Evolutionary conservation across 108 stramenopile genomes (phyloP).

Genomic region (Cyclotella atomus): DNA sequence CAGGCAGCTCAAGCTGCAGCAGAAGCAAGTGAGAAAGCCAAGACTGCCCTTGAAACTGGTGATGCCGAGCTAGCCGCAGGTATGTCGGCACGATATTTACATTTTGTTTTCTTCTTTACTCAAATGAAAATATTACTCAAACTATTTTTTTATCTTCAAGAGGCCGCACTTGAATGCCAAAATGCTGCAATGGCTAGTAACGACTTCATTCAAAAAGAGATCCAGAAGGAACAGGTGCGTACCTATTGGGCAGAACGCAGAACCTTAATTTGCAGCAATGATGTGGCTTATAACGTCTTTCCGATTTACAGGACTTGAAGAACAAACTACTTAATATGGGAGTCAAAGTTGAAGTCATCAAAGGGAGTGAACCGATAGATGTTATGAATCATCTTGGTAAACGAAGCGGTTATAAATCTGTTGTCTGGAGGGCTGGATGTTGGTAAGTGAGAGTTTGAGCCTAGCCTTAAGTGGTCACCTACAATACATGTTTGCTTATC

Average conservation of each 20-base stretch:
- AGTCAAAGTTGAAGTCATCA: constrained; percentile 71
- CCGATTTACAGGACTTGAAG: constrained; percentile 45
- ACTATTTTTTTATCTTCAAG: too few relatives aligned
- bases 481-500: too few relatives aligned
- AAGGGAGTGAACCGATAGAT: constrained; percentile 78
- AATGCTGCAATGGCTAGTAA: constrained; percentile 68
- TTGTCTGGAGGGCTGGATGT: constrained; percentile 89
- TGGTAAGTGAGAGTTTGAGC: too few relatives aligned
- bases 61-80: constrained; percentile 79
- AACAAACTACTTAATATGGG: constrained; percentile 60
- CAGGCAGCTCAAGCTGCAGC: constrained; percentile 64
- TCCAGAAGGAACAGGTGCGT: constrained; percentile 56
- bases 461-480: too few relatives aligned
- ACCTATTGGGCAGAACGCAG: too few relatives aligned
- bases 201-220: constrained; percentile 70
- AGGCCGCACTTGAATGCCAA: constrained; percentile 77
- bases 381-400: constrained; percentile 87
- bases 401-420: constrained; percentile 73
- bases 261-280: neutral
- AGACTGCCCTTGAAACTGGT: constrained; percentile 77
- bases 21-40: constrained; percentile 55
- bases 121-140: too few relatives aligned
- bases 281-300: neutral
- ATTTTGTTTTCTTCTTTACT: neutral
- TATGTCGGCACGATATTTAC: neutral